Evolutionary conservation across 768 basidiomycete genomes (phyloP), one percentile per base, ranked within the genome.

Genomic region (Imleria badia): DNA sequence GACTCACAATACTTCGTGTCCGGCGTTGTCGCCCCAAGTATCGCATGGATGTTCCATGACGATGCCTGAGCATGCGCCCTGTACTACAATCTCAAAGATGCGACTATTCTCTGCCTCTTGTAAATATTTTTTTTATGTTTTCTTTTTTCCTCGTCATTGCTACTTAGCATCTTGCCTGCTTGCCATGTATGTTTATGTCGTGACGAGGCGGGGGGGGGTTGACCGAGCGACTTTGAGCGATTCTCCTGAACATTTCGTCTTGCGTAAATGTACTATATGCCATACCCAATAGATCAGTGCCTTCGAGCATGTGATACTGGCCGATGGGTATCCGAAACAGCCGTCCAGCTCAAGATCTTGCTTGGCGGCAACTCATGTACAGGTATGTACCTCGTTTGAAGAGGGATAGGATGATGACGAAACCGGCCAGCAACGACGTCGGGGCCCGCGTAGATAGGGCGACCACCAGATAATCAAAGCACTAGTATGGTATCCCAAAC

Each of bases 201-300:
- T 62, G 51, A 52, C 40, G 51, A 54, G 58, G 65, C 53, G 57
- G 48, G 55, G 49, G 44, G 41, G 39, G 26, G 26, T 26, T 48
- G 52, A 54, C 52, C 54, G 60, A 62, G 63, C 46, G 57, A 51
- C 46, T 51, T 47, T 29, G 61, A 44, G 56, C 48, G 41, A 54
- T 48, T 51, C 30, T 36, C 33, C 19, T 48, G 64, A 58, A 65
- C 62, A 54, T 49, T 70, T 60, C 51, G 41, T 63, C 42, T 23
- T 14, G 29, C 65, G 61, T 66, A 56, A 55, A 10, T 68, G 61
- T 68, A 60, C 52, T 30, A 31, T 31, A n/a, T 45, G 41, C 26
- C 48, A 67, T 69, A 67, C 66, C 66, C 66, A 48, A 58, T 67
- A 67, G 66, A 67, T 54, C 30, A 43, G 12, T 43, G 45, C 50